Evolutionary conservation across 495 filamentous ascomycete genomes (phyloP), one percentile per base, ranked within the genome.

Genomic region (Aspergillus leporis): DNA sequence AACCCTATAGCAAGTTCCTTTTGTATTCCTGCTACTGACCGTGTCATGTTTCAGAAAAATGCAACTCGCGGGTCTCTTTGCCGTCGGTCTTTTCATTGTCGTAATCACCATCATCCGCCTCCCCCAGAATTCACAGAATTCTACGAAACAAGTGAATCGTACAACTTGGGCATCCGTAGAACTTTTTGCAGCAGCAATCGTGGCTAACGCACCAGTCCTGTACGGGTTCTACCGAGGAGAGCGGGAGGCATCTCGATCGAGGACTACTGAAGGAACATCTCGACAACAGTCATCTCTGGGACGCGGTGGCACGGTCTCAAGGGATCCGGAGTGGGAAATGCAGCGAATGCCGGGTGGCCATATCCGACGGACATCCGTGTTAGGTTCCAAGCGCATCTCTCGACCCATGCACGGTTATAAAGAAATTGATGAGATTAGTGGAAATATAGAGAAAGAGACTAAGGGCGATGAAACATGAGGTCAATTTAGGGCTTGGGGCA

Each of bases 101-200:
- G 63, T 66, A 28, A 70, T 80, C 22, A 76, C 74, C 34, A 63
- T 78, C 13, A 67, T 75, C 43, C 68, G 77, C 18, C 47, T 78
- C 3, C 72, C 74, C 19, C 62, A 67, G 57, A 61, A 72, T 18
- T 66, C 68, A 56, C 60, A 51, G 25, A 66, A 78, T 45, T 52
- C 65, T 18, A 68, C 69, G 13, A 64, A 60, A 0, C 75, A 78
- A 53, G 67, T 70, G 2, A 78, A 70, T 12, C 70, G 77, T 16
- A 78, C 67, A 2, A 63, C 76, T 2, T 78, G 76, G 75, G 76
- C 71, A 14, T 73, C 70, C 2, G 64, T 76, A 16, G 76, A 80
- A 34, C 60, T 73, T 25, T 64, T 80, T n/a, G 70, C 72, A 18
- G 74, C 77, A 19, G 66, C 73, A 28, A 72, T 79, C 19, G 77